Evolutionary conservation across 495 filamentous ascomycete species (phyloP), one percentile per base, ranked within the genome.

Genomic region (Pseudevernia furfuracea): DNA sequence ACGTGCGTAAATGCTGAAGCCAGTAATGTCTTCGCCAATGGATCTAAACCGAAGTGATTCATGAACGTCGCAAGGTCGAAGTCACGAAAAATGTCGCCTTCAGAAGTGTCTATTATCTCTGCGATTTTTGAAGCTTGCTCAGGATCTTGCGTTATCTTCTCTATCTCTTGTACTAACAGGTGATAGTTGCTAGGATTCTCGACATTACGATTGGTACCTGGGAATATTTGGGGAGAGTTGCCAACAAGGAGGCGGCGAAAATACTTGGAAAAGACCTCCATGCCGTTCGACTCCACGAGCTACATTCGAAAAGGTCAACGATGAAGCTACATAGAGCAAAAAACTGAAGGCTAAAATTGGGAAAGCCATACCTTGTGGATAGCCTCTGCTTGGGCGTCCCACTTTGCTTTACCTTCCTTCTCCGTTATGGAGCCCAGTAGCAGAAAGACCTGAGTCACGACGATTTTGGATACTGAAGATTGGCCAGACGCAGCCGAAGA

Each of bases 211-310:
- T 82, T 89, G 44, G 84, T 75, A 43, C 85, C 82, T 10, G 90
- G 86, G 72, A 96, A 97, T 60, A 97, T 92, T 68, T 91, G 87
- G 59, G 85, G 79, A 65, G 91, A 88, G 82, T 95, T 96, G 71
- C 84, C 84, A 73, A 84, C 87, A 61, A 97, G 82, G 71, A 96
- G 81, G 73, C 92, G 90, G 73, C 88, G 85, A 76, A 96, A 95
- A 75, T 92, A 96, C 78, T 88, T 95, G 43, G 87, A 83, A 76
- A 89, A 96, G 69, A 94, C 91, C 79, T 96, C 92, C 92, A 96
- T 96, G 72, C 90, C 91, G 92, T 94, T 85, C 66, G 91, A 90
- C 82, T 94, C 88, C 73, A 96, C 86, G 68, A 97, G 84, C 91
- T 96, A 69, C 34, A 44, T 64, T 57, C 11, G 30, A 59, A 43